These are phyloP conservation scores for Fusarium sp. DNA, from an alignment of 2,329 filamentous ascomycete species.

Conservation along the genomic window DNA sequence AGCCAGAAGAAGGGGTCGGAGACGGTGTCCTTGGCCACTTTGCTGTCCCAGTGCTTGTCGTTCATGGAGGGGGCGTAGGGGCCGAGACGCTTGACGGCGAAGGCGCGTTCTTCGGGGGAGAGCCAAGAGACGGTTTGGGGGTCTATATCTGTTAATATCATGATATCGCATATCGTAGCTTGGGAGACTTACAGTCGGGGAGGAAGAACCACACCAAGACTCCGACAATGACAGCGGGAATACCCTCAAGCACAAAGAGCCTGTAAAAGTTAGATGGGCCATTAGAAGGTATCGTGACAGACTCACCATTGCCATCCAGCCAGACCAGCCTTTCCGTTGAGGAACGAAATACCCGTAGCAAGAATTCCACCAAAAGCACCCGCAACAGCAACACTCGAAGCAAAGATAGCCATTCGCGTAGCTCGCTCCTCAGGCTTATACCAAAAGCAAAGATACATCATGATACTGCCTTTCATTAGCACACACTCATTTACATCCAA, in stretches of 20 bases:
- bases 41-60: conserved; percentile 47
- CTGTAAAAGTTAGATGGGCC: conserved; percentile 46
- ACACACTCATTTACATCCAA: neutral
- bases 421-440: conserved; percentile 67
- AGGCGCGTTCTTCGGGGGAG: conserved; percentile 45
- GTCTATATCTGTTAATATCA: neutral
- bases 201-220: conserved; percentile 44
- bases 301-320: conserved; percentile 59
- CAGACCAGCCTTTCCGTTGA: conserved; percentile 56
- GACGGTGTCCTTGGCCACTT: conserved; percentile 44
- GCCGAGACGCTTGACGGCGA: conserved; percentile 47
- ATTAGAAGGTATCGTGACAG: accelerated
- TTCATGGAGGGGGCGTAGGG: conserved; percentile 45
- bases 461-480: conserved; percentile 43
- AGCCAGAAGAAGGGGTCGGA: conserved; percentile 47
- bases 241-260: conserved; percentile 66
- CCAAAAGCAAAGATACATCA: conserved; percentile 69
- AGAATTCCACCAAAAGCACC: conserved; percentile 69
- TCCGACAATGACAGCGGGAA: conserved; percentile 43
- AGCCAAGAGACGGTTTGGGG: conserved; percentile 47
- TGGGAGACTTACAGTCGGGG: conserved; percentile 40
- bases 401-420: conserved; percentile 67
- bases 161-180: no score
- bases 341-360: conserved; percentile 58
- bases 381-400: conserved; percentile 63